These are phyloP conservation scores for Cladosporium oxysporum DNA, from an alignment of 2,329 filamentous ascomycete species.

Conservation along the genomic window DNA sequence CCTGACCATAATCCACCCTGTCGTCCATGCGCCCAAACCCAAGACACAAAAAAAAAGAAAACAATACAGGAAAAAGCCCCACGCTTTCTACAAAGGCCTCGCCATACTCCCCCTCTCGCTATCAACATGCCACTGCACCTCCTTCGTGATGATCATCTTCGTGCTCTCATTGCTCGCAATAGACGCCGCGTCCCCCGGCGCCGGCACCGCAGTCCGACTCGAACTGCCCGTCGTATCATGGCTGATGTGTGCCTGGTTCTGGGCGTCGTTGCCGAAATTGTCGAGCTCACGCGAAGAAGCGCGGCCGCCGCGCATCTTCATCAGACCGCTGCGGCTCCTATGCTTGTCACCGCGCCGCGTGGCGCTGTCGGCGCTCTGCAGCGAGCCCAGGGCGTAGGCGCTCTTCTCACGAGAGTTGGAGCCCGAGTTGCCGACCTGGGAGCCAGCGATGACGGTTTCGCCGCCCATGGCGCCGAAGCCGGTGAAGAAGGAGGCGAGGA, in stretches of 20 bases:
- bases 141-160: constrained; percentile 28
- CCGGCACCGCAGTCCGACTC: not conserved
- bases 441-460: constrained; percentile 20
- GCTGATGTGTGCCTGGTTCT: not conserved
- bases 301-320: not conserved
- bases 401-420: not conserved
- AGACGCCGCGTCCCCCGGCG: constrained; percentile 16
- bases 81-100: not conserved
- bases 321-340: not conserved
- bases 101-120: constrained; percentile 10
- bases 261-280: constrained; percentile 10
- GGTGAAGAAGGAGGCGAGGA: constrained; percentile 40
- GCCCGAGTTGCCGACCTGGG: constrained; percentile 16
- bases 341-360: not conserved
- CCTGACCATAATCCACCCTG: not conserved
- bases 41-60: not conserved
- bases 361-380: constrained; percentile 11
- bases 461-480: constrained; percentile 31
- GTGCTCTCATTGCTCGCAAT: constrained; percentile 24
- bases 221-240: not conserved
- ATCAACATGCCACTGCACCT: constrained; percentile 24
- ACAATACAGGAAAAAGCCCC: not conserved
- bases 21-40: not conserved
- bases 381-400: constrained; percentile 12
- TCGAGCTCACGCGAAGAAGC: not conserved